phyloP scores from a whole-genome alignment of 2,329 filamentous ascomycete genomes.

The Fusarium gaditjirri region DNA sequence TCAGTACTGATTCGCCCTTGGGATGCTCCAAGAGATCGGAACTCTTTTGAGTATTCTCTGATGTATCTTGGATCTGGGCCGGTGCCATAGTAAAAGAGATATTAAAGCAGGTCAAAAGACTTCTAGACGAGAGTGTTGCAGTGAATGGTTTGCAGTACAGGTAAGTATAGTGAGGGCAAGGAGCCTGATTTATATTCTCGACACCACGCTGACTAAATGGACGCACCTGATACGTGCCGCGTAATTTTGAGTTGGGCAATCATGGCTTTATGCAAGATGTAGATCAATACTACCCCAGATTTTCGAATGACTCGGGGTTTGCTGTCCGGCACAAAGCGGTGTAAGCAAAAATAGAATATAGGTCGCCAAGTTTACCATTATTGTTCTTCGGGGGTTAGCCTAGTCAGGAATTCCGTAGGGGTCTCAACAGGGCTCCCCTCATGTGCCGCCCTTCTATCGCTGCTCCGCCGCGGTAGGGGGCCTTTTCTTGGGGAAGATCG shows the following conservation, averaged over 20 bases:
- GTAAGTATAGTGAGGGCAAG: too few relatives aligned
- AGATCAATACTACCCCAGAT: neutral
- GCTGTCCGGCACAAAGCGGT: neutral
- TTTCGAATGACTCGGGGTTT: neutral
- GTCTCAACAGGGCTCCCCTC: neutral
- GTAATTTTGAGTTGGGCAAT: too few relatives aligned
- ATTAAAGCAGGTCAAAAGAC: accelerated
- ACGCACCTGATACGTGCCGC: neutral
- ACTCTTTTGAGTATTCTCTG: neutral
- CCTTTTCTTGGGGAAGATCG: neutral
- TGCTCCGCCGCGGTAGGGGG: too few relatives aligned
- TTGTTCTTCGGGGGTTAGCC: neutral
- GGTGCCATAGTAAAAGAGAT: neutral
- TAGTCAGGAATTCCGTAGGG: neutral
- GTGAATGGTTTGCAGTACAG: accelerated
- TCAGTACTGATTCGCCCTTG: neutral
- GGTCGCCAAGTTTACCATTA: neutral
- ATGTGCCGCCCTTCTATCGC: neutral
- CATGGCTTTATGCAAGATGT: neutral
- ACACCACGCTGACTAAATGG: neutral
- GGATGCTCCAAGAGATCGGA: neutral
- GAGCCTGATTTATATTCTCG: neutral
- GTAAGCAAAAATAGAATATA: neutral
- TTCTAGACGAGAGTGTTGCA: neutral
- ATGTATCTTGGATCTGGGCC: neutral